Conservation (phyloP, 1,284 basidiomycete species). For the Ganoderma meredithae region DNA sequence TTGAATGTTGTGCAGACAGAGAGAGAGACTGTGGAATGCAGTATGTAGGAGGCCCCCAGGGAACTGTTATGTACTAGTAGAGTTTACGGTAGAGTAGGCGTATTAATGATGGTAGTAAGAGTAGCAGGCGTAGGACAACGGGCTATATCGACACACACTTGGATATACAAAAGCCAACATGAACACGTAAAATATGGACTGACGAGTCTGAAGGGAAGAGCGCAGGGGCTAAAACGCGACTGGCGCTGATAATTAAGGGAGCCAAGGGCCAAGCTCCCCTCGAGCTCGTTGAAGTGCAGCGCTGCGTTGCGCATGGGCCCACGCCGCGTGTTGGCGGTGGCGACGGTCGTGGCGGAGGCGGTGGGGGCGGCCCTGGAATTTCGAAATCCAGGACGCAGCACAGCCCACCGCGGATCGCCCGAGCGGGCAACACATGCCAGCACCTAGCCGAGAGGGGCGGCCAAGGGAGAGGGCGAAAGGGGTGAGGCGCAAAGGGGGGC, state of each 20-base stretch:
- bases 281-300: not conserved
- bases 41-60: conserved; percentile 2
- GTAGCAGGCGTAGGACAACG: not conserved
- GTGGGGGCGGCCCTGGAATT: conserved; percentile 12
- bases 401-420: conserved; percentile 13
- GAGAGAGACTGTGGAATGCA: not conserved
- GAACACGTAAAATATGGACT: conserved; percentile 12
- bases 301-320: conserved; percentile 1
- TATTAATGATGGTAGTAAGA: not conserved
- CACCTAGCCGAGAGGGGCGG: not conserved
- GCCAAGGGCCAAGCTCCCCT: not conserved
- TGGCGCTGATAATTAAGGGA: conserved; percentile 32
- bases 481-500: not conserved
- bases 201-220: conserved; percentile 21
- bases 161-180: conserved; percentile 18
- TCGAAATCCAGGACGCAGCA: not conserved
- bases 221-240: conserved; percentile 26
- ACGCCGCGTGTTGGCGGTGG: conserved; percentile 7
- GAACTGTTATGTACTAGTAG: not conserved
- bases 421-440: not conserved
- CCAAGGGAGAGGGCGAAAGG: not conserved
- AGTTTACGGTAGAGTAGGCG: conserved; percentile 1
- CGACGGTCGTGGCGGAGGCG: conserved; percentile 4
- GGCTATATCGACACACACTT: conserved; percentile 12
- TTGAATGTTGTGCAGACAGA: too few species aligned